phyloP scores from a whole-genome alignment of 1,139 yeast species.

The Geotrichum klebahnii region DNA sequence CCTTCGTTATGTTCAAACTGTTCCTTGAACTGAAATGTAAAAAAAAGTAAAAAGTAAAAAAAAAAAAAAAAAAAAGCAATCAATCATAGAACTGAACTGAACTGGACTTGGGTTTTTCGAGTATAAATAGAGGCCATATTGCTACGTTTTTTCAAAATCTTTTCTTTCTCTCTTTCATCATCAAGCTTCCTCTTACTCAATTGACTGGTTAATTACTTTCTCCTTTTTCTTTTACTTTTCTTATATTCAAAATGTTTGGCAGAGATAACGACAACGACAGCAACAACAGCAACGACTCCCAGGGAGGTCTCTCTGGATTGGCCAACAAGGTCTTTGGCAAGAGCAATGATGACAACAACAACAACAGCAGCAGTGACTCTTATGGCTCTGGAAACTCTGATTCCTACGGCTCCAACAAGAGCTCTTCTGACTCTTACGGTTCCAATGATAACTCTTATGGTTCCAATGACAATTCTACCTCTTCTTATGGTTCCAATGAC shows the following conservation, averaged over 20 bases:
- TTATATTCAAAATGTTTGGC: slow-evolving; percentile 4
- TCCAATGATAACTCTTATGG: slow-evolving; percentile 32
- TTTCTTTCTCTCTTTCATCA: too few species aligned
- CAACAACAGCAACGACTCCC: slow-evolving; percentile 21
- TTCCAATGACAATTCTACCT: slow-evolving; percentile 25
- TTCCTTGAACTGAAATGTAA: too few species aligned
- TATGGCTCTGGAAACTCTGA: slow-evolving; percentile 24
- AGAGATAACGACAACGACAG: slow-evolving; percentile 21
- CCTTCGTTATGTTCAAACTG: too few species aligned
- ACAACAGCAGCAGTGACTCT: slow-evolving; percentile 26
- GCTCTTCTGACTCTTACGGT: slow-evolving; percentile 23
- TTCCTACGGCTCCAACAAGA: slow-evolving; percentile 24
- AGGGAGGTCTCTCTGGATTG: slow-evolving; percentile 23
- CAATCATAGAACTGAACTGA: too few species aligned
- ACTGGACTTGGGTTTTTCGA: too few species aligned
- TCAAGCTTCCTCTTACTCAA: not conserved
- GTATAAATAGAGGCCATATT: too few species aligned
- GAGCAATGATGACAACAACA: slow-evolving; percentile 18
- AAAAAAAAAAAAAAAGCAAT: too few species aligned
- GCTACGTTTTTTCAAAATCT: too few species aligned
- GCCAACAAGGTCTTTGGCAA: slow-evolving; percentile 29
- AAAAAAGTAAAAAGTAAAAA: too few species aligned
- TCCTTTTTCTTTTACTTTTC: not conserved
- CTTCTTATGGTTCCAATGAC: slow-evolving; percentile 14
- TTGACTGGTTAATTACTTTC: too few species aligned